These are phyloP conservation scores for Gamarada debralockiae DNA, from an alignment of 495 filamentous ascomycete genomes.

Conservation along the genomic window DNA sequence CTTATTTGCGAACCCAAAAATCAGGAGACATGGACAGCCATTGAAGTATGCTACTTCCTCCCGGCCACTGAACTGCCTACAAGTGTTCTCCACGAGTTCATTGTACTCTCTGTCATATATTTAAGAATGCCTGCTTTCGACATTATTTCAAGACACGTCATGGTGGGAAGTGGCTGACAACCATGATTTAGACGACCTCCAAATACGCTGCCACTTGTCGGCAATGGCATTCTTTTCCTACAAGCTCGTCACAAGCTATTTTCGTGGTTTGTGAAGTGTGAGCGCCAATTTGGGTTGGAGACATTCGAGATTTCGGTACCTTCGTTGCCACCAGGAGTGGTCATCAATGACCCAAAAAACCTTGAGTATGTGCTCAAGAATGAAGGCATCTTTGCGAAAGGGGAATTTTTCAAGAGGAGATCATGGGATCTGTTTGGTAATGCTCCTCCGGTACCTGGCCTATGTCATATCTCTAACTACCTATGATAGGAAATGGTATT, in stretches of 20 bases:
- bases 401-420: conserved; percentile 50
- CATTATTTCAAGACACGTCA: too few relatives aligned
- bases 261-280: conserved; percentile 54
- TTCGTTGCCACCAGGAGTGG: conserved; percentile 51
- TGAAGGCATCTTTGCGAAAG: conserved; percentile 53
- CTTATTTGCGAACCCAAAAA: conserved; percentile 24
- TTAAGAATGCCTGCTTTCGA: too few relatives aligned
- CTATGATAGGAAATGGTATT: conserved; percentile 47
- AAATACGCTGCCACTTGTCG: conserved; percentile 50
- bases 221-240: conserved; percentile 56
- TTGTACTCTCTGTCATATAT: too few relatives aligned
- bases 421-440: conserved; percentile 57
- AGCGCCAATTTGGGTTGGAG: conserved; percentile 47
- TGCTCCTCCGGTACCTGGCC: neutral
- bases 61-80: too few relatives aligned
- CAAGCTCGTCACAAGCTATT: conserved; percentile 52
- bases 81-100: too few relatives aligned
- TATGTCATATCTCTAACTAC: conserved; percentile 1
- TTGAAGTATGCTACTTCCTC: conserved; percentile 25
- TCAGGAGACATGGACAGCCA: conserved; percentile 30
- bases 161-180: conserved; percentile 1
- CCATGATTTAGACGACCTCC: conserved; percentile 36
- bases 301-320: conserved; percentile 55
- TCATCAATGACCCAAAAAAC: conserved; percentile 55
- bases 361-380: conserved; percentile 58